Evolutionary conservation across 768 basidiomycete species (phyloP).

Genomic region (Nevesoporus exiguus): DNA sequence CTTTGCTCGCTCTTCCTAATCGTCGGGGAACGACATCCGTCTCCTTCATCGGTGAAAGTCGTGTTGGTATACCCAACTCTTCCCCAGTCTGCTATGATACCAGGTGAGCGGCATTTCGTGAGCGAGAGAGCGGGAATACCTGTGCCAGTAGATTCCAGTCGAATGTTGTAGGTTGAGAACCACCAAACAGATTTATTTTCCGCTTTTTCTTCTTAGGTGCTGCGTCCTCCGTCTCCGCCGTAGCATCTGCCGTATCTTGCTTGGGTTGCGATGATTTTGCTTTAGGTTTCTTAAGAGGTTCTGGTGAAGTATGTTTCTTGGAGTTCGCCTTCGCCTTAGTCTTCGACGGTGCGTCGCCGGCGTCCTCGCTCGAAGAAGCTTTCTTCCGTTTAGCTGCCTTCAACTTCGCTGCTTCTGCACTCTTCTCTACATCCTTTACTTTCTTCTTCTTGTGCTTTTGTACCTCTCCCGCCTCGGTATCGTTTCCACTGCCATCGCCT

Average conservation of each 20-base stretch:
- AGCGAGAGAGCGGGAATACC: constrained; percentile 26
- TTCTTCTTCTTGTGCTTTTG: constrained; percentile 30
- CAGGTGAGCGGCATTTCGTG: background rate
- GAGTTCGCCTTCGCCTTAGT: constrained; percentile 13
- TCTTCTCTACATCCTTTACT: constrained; percentile 16
- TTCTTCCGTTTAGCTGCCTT: constrained; percentile 26
- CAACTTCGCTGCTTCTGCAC: constrained; percentile 26
- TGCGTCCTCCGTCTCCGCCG: constrained; percentile 24
- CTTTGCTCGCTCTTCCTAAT: constrained; percentile 27
- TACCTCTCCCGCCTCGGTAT: constrained; percentile 23
- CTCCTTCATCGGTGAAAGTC: constrained; percentile 64
- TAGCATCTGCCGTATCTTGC: constrained; percentile 16
- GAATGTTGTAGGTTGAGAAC: constrained; percentile 39
- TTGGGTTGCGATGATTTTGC: constrained; percentile 11
- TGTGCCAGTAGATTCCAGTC: constrained; percentile 44
- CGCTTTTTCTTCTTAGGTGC: constrained; percentile 64
- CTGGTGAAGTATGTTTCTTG: constrained; percentile 20
- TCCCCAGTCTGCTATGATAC: constrained; percentile 29
- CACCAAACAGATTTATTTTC: constrained; percentile 61
- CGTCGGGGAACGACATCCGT: constrained; percentile 48
- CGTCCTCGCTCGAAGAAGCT: constrained; percentile 18
- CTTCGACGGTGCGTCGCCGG: constrained; percentile 13
- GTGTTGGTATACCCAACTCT: constrained; percentile 60
- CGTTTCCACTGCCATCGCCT: constrained; percentile 13
- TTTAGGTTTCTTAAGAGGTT: constrained; percentile 22